Conservation (phyloP, 2,329 filamentous ascomycete species). For the Cladosporium sp. region DNA sequence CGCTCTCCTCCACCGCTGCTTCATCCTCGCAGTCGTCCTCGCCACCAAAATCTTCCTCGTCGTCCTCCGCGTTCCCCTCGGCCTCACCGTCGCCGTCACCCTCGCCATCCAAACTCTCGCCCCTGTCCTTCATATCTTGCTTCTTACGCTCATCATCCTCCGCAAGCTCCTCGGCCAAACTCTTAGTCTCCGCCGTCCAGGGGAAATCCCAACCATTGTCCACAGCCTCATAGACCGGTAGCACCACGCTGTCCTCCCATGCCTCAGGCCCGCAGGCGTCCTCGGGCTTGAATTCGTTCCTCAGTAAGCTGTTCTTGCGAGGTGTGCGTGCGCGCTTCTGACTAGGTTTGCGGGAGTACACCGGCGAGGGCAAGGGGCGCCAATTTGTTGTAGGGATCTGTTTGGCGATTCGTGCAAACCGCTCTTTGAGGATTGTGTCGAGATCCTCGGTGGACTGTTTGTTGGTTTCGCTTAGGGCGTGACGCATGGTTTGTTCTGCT, state of each 20-base stretch:
- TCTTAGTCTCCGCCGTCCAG: conserved; percentile 2
- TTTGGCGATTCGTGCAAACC: neutral
- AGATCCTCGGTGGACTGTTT: neutral
- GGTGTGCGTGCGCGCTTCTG: neutral
- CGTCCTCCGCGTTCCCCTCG: neutral
- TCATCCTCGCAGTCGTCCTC: neutral
- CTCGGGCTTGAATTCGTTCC: neutral
- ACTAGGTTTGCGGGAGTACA: conserved; percentile 12
- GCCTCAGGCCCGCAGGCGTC: neutral
- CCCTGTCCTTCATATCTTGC: neutral
- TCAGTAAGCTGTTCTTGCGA: neutral
- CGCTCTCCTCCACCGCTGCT: neutral
- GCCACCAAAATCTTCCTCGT: neutral
- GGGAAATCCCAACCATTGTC: neutral
- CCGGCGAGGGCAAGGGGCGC: neutral
- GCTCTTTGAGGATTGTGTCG: neutral
- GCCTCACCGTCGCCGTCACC: neutral
- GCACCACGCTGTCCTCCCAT: neutral
- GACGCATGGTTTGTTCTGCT: neutral
- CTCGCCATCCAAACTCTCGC: neutral
- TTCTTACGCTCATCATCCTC: neutral
- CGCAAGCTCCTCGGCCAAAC: conserved; percentile 10
- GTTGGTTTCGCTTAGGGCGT: neutral
- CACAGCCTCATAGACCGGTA: neutral
- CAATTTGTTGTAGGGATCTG: conserved; percentile 5